Base-by-base conservation (phyloP, 495 filamentous ascomycete species). In the Penicillium pulvis region DNA sequence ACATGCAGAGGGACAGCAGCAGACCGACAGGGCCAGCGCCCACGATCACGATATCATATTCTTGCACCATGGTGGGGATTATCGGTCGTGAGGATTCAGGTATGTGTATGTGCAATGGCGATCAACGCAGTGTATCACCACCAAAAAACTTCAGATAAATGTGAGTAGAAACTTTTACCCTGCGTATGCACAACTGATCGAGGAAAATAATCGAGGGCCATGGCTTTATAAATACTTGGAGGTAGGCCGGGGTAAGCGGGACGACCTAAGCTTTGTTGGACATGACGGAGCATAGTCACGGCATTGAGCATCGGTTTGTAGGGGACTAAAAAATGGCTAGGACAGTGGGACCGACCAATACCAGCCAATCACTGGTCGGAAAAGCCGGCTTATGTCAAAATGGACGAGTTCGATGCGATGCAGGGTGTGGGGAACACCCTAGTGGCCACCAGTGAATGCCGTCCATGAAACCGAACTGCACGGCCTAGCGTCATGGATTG, bases 21-120 rank as follows among this genome's bases (percentile, higher is more conserved):
- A 95, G 82, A 42, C 92, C 92, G 30, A 90, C 91, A n/a, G 92
- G 91, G 33, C 92, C 91, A 49, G 92, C 92, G 58, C 92, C 92
- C 56, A 97, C 79, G 65, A 97, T 92, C 65, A 95, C 90, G 58
- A 89, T 84, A 63, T 90, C 87, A 70, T 86, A 87, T 16, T 83
- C 80, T 60, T 75, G 60, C 30, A 64, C 63, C 79, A 82, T 82
- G 36, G 28, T 70, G 69, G 57, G 42, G 41, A 9, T 51, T 45
- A 16, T 26, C 12, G 28, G 58, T 26, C 41, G 53, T 23, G 24
- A 39, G 42, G 41, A 10, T 42, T 50, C 26, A 14, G 36, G 44
- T 24, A 12, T 46, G 41, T 59, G 50, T 23, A 53, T 36, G 42
- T 46, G 36, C 11, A 50, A 26, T 35, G 39, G 31, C 19, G 33